Evolutionary conservation across 106 monocot species (phyloP).

Genomic region (Alisma plantagoaquatica): DNA sequence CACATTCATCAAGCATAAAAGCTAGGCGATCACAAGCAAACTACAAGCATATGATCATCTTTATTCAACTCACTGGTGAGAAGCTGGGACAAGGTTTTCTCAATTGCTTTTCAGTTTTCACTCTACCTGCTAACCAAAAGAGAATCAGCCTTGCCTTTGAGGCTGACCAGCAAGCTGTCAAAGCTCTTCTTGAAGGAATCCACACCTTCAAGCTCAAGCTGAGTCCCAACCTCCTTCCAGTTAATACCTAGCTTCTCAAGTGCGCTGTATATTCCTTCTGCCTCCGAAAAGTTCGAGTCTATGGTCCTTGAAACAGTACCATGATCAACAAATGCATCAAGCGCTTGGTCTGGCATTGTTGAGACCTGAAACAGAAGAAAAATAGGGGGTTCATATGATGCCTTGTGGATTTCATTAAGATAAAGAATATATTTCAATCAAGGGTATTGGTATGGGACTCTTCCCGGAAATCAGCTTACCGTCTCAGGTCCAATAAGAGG

Average conservation of each 20-base stretch:
- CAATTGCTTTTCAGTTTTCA: no score
- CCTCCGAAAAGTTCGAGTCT: conserved; percentile 55
- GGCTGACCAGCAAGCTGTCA: conserved; percentile 64
- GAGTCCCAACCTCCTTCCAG: conserved; percentile 59
- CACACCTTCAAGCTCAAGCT: conserved; percentile 76
- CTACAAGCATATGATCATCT: no score
- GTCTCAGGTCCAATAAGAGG: conserved; percentile 91
- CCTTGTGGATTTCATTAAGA: no score
- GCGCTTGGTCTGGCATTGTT: conserved; percentile 88
- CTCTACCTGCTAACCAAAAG: no score
- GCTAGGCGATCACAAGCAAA: no score
- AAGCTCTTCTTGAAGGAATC: conserved; percentile 94
- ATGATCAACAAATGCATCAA: conserved; percentile 79
- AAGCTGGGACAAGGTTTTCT: no score
- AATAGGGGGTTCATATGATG: no score
- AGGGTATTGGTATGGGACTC: no score
- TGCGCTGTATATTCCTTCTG: conserved; percentile 80
- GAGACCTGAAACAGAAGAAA: conserved; percentile 50
- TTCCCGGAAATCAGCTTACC: no score
- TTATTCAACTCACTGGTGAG: no score
- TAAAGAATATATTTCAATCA: no score
- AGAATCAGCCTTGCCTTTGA: conserved; percentile 69
- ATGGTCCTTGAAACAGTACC: conserved; percentile 71
- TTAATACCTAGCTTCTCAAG: conserved; percentile 72
- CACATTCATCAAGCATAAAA: no score